Conservation (phyloP, 2,329 filamentous ascomycete genomes). For the Aschersonia sp. region DNA sequence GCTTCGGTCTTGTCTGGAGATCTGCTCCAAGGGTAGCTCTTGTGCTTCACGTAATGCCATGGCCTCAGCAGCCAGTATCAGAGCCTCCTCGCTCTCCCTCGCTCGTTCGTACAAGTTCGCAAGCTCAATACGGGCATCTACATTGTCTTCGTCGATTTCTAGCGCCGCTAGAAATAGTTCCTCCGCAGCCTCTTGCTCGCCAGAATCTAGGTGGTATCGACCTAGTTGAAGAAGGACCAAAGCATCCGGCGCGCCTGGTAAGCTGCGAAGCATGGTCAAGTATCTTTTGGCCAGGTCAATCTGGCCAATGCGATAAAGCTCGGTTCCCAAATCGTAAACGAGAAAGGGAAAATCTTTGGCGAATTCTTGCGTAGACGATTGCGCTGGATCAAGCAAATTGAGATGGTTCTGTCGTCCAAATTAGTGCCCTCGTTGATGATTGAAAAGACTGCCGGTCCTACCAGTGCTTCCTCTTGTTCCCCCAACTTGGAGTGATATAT, state of each 20-base stretch:
- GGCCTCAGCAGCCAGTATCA: slow-evolving; percentile 63
- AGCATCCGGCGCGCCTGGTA: slow-evolving; percentile 34
- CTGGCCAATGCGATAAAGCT: slow-evolving; percentile 20
- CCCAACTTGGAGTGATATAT: slow-evolving; percentile 65
- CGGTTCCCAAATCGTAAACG: slow-evolving; percentile 51
- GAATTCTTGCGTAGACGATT: slow-evolving; percentile 25
- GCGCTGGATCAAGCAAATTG: slow-evolving; percentile 53
- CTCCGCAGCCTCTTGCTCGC: slow-evolving; percentile 55
- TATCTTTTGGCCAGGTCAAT: slow-evolving; percentile 33
- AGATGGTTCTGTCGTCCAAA: slow-evolving; percentile 41
- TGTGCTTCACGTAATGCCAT: slow-evolving; percentile 45
- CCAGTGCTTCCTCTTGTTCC: slow-evolving; percentile 57
- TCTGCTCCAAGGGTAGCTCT: slow-evolving; percentile 8
- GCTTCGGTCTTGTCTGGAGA: neutral
- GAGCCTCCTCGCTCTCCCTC: slow-evolving; percentile 60
- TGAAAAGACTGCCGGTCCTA: slow-evolving; percentile 16
- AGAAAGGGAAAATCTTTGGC: slow-evolving; percentile 62
- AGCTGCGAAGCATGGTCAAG: slow-evolving; percentile 37
- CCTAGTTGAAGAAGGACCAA: slow-evolving; percentile 41
- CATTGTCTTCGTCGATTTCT: slow-evolving; percentile 54
- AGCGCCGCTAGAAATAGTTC: slow-evolving; percentile 64
- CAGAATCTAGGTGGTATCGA: slow-evolving; percentile 53
- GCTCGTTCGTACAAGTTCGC: slow-evolving; percentile 73
- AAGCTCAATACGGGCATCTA: slow-evolving; percentile 65
- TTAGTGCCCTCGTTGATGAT: neutral